Base-by-base conservation (phyloP, 2,329 filamentous ascomycete species). In the Neurospora sp. region DNA sequence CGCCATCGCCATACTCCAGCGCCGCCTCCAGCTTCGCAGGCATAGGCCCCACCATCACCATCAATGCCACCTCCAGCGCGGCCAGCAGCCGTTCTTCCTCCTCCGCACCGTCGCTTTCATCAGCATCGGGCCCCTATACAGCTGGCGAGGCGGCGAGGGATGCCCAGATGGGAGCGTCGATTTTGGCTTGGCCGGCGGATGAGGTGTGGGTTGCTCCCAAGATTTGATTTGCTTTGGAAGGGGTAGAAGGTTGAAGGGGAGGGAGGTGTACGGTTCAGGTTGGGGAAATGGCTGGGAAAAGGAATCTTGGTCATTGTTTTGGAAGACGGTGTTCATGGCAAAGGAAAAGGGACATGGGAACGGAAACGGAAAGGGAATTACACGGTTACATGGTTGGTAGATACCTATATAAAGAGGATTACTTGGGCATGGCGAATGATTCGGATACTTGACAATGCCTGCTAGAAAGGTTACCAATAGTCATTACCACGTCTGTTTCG, bases 151-250 rank as follows among this genome's bases (percentile, higher is more conserved):
- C 77, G 4, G 77, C 75, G 9, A 66, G 70, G 11, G 75, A 73
- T 38, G 68, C 73, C 11, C 71, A 70, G 13, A 69, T 69, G 36
- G 77, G 77, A 62, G 77, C 77, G 19, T 75, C 71, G 38, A 71
- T 78, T 33, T 73, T 73, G 15, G 76, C 77, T 36, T 78, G 77
- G 77, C 77, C 77, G 0, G 67, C 73, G 28, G 76, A 76, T 46
- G 76, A 78, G 72, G 72, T n/a, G 13, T 62, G 52, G 52, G 15
- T 62, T 33, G 52, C 52, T n/a, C 52, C 52, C 0, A 33, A 62
- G 23, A 62, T 62, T 33, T 62, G 52, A 62, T 13, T 39, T 39
- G 38, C 9, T 6, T 39, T 15, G 39, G 39, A 40, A 40, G 39
- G 39, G 39, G 38, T 4, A 40, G 11, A 39, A 42, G 40, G 40